Evolutionary conservation across 805 yeast genomes (phyloP).

Genomic region (Ogataea salicorniae): DNA sequence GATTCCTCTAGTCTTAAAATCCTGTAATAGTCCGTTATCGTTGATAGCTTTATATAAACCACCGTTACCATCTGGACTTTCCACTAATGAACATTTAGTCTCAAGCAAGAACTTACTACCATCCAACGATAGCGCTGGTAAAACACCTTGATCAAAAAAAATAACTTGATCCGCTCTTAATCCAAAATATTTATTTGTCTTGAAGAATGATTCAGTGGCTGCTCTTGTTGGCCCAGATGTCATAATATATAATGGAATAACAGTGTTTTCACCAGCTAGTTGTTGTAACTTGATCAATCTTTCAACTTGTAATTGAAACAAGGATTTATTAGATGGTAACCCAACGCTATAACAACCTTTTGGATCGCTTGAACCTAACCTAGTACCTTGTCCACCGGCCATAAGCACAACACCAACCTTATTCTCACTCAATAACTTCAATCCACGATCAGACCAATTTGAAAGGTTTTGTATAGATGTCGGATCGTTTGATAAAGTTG

Average conservation of each 20-base stretch:
- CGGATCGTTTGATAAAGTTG: slow-evolving; percentile 33
- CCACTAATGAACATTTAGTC: slow-evolving; percentile 50
- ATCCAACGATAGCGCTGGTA: slow-evolving; percentile 76
- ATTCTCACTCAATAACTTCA: slow-evolving; percentile 59
- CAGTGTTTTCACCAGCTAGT: slow-evolving; percentile 37
- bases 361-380: slow-evolving; percentile 85
- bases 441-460: slow-evolving; percentile 43
- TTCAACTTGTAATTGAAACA: slow-evolving; percentile 93
- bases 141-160: slow-evolving; percentile 91
- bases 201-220: slow-evolving; percentile 70
- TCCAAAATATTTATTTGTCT: slow-evolving; percentile 64
- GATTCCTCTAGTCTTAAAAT: slow-evolving; percentile 61
- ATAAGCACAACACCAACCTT: slow-evolving; percentile 85
- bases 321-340: slow-evolving; percentile 75
- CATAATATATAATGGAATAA: slow-evolving; percentile 87
- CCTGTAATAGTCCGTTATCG: slow-evolving; percentile 59
- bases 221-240: slow-evolving; percentile 83
- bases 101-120: slow-evolving; percentile 70
- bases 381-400: slow-evolving; percentile 99
- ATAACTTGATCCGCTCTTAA: slow-evolving; percentile 51
- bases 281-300: slow-evolving; percentile 61
- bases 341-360: slow-evolving; percentile 92
- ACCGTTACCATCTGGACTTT: slow-evolving; percentile 98
- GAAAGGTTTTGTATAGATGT: slow-evolving; percentile 24
- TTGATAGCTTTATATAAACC: slow-evolving; percentile 85